Conservation (phyloP, 2,329 filamentous ascomycete genomes). For the Triangularia setosa region DNA sequence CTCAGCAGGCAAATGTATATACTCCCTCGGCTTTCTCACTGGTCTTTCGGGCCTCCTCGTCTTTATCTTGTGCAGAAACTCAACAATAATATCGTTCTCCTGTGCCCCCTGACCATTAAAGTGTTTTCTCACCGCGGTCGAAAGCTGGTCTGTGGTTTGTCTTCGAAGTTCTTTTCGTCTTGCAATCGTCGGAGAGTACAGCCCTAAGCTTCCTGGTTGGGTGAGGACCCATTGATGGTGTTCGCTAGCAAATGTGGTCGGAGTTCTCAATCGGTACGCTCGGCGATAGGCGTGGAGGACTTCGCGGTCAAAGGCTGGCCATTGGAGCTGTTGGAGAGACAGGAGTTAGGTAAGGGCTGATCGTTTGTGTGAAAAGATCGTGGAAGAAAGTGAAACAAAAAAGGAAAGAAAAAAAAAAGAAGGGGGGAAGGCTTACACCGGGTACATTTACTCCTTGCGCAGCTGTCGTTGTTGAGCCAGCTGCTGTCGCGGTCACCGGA, state of each 20-base stretch:
- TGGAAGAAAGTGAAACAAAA: neutral
- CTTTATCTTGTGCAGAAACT: constrained; percentile 69
- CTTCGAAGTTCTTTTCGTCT: constrained; percentile 59
- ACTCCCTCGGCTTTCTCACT: constrained; percentile 26
- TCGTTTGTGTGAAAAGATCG: neutral
- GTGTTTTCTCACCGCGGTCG: constrained; percentile 70
- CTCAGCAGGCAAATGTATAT: constrained; percentile 16
- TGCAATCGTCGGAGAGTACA: constrained; percentile 72
- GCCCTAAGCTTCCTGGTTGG: constrained; percentile 60
- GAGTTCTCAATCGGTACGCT: constrained; percentile 66
- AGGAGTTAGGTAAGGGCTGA: neutral
- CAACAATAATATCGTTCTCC: constrained; percentile 79
- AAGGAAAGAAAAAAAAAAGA: neutral
- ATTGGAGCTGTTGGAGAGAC: constrained; percentile 48
- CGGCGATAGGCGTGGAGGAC: constrained; percentile 73
- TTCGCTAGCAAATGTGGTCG: constrained; percentile 63
- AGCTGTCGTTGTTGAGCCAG: constrained; percentile 26
- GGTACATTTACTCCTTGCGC: constrained; percentile 20
- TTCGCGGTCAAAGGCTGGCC: constrained; percentile 63
- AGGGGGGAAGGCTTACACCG: constrained; percentile 19
- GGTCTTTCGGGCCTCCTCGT: constrained; percentile 42
- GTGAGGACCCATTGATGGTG: constrained; percentile 61
- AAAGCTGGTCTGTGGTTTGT: constrained; percentile 69
- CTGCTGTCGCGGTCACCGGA: constrained; percentile 26
- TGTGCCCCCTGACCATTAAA: constrained; percentile 76